A percentile compares a stretch with the other conserved stretches of the same genome.
Evolutionary conservation across 495 filamentous ascomycete species (phyloP).

Genomic region (Lentithecium fluviatile): DNA sequence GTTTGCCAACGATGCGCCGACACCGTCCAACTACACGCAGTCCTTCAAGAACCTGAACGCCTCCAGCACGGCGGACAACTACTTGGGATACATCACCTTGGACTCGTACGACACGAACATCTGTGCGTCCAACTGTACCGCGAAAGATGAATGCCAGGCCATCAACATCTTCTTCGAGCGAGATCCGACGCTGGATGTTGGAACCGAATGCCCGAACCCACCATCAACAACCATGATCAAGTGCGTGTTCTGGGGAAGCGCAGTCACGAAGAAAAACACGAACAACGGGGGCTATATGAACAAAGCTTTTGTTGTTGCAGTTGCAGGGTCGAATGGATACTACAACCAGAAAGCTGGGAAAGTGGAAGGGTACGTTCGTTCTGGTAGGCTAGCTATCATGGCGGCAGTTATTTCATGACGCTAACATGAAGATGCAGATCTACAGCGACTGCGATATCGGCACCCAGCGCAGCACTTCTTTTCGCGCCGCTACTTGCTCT

Average conservation of each 20-base stretch:
- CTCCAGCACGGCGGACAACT: constrained; percentile 2
- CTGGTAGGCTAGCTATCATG: neutral
- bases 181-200: constrained; percentile 4
- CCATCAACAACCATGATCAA: constrained; percentile 14
- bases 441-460: no score
- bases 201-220: constrained; percentile 5
- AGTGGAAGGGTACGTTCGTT: neutral
- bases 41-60: constrained; percentile 13
- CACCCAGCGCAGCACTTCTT: no score
- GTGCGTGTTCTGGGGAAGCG: constrained; percentile 15
- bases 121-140: constrained; percentile 23
- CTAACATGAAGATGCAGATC: neutral
- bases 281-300: constrained; percentile 15
- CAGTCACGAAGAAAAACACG: constrained; percentile 3
- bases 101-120: constrained; percentile 8
- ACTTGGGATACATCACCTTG: constrained; percentile 8
- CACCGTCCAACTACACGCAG: constrained; percentile 9
- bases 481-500: no score
- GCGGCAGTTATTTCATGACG: neutral
- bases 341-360: neutral
- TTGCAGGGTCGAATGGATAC: constrained; percentile 24
- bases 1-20: constrained; percentile 3
- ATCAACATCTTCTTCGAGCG: constrained; percentile 32
- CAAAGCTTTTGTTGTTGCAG: constrained; percentile 6
- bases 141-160: constrained; percentile 15